Conservation (phyloP, 306 rosid genomes). For the Citrullus colocynthis region DNA sequence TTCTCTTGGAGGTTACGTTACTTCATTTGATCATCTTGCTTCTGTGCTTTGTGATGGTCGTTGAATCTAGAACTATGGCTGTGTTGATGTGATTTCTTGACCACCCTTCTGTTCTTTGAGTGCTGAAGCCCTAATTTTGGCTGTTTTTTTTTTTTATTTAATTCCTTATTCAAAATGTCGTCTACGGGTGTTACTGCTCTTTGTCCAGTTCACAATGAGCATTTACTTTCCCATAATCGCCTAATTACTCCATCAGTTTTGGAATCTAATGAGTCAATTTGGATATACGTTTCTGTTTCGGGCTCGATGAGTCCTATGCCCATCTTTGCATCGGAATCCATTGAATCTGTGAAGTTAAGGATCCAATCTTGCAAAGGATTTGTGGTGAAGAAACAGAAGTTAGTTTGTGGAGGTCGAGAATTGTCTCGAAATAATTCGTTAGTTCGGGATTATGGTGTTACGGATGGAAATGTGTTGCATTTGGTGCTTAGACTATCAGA, state of each 20-base stretch:
- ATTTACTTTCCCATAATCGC: slow-evolving; percentile 19
- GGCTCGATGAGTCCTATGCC: slow-evolving; percentile 57
- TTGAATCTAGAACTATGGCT: slow-evolving; percentile 17
- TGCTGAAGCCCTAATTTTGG: background rate
- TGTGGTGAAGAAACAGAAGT: slow-evolving; percentile 65
- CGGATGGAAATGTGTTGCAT: slow-evolving; percentile 77
- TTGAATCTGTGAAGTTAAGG: slow-evolving; percentile 70
- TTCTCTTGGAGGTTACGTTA: background rate
- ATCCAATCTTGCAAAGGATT: slow-evolving; percentile 60
- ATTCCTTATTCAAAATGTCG: slow-evolving; percentile 35
- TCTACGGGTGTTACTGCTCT: slow-evolving; percentile 63
- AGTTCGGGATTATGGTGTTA: slow-evolving; percentile 68
- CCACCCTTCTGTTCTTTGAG: background rate
- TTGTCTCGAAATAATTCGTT: slow-evolving; percentile 61
- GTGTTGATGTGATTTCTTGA: slow-evolving; percentile 13
- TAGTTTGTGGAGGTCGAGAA: slow-evolving; percentile 89
- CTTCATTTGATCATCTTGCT: background rate
- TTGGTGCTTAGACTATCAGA: slow-evolving; percentile 69
- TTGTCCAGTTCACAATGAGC: slow-evolving; percentile 40
- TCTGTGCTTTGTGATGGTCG: slow-evolving; percentile 4
- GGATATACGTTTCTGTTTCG: slow-evolving; percentile 40
- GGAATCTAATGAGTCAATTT: slow-evolving; percentile 39
- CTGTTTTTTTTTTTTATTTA: background rate
- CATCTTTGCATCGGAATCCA: slow-evolving; percentile 62
- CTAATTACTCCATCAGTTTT: slow-evolving; percentile 21